Base-by-base conservation (phyloP, 108 stramenopile genomes). In the Cyclostephanos invisitatus region DNA sequence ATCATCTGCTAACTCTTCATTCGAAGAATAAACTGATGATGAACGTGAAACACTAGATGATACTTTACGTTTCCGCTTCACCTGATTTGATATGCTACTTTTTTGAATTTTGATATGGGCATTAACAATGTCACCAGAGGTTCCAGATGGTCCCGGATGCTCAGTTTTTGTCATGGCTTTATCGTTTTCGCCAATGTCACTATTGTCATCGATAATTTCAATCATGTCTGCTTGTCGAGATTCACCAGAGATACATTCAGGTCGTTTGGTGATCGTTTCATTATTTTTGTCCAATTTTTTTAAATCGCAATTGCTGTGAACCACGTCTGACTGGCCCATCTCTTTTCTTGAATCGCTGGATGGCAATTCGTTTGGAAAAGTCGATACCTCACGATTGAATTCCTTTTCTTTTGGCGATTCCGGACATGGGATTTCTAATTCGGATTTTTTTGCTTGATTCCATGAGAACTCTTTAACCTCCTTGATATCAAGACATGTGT, bases 171-270 rank as follows among this genome's bases (percentile, higher is more conserved):
- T 18, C 58, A 20, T 48, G 42, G 5, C 47, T 12, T 22, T 28
- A 50, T 28, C 51, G 36, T 32, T 35, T 8, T n/a, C 20, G 15
- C 11, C 24, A 42, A 22, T 25, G 21, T 64, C 42, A 46, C 38
- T 20, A 18, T 62, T 49, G 28, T 72, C 71, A 55, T 72, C 62
- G 0, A 54, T 22, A 21, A 72, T 64, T 54, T 64, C 72, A 55
- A 72, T 55, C 7, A 38, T 37, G 28, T 64, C 54, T 64, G 38
- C 12, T 69, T 25, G 38, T 7, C 61, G 28, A n/a, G 24, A 38
- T 27, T 42, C 32, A 0, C 4, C n/a, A 24, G 61, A 42, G 37
- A 28, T 12, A 24, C 24, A 54, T 36, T 55, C 44, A n/a, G 44
- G 27, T 11, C 57, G 44, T 56, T 17, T 37, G 21, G 46, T 40